phyloP scores from a whole-genome alignment of 352 stramenopile species.

The Globisporangium apiculatum region DNA sequence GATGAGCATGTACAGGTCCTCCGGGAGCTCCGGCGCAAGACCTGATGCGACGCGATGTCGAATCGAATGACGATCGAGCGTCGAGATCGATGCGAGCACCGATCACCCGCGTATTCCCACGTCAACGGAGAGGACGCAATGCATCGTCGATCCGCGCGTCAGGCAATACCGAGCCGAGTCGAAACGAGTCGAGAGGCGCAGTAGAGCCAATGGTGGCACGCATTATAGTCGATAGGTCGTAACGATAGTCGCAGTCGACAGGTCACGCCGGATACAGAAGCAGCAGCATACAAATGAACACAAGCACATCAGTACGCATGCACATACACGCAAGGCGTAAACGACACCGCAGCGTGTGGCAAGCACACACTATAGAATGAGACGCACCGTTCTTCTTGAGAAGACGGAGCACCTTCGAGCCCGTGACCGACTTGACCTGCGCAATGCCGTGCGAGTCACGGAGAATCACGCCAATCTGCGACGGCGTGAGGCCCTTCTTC shows the following conservation, averaged over 20 bases:
- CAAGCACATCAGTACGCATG: constrained; percentile 16
- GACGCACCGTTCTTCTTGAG: constrained; percentile 98
- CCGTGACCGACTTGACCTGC: constrained; percentile 98
- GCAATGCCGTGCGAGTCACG: constrained; percentile 99
- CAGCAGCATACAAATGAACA: constrained; percentile 14
- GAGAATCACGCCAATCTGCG: constrained; percentile 99
- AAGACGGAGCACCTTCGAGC: constrained; percentile 98
- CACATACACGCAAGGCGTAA: not conserved
- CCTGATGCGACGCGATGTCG: constrained; percentile 25
- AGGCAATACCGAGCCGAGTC: constrained; percentile 75
- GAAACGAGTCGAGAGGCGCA: not conserved
- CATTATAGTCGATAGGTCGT: not conserved
- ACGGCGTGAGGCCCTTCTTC: constrained; percentile 97
- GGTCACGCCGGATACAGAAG: no score
- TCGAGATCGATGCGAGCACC: constrained; percentile 3
- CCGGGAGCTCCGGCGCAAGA: constrained; percentile 97
- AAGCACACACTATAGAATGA: constrained; percentile 1
- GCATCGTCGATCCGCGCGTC: constrained; percentile 59
- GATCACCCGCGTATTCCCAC: constrained; percentile 79
- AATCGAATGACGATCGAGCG: not conserved
- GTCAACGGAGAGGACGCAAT: constrained; percentile 55
- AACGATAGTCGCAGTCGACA: not conserved
- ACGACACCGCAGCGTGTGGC: not conserved
- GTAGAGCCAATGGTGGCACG: not conserved
- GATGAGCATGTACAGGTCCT: constrained; percentile 99